Evolutionary conservation across 352 stramenopile species (phyloP), one percentile per base, ranked within the genome.

Genomic region (Phytophthora europaea): DNA sequence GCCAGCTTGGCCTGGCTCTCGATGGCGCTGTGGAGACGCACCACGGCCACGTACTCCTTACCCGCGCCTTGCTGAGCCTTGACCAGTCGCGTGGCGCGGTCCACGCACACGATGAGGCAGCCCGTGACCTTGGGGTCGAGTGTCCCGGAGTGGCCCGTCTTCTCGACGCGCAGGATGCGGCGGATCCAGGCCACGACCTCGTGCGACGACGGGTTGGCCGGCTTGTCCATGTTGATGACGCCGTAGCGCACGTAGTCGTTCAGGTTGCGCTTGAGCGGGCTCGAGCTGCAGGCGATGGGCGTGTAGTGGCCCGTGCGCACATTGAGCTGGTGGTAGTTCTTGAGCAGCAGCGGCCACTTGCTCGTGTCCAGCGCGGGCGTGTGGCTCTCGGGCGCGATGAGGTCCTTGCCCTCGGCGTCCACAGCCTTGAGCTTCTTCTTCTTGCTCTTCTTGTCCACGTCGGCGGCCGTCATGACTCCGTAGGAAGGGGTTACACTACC

Each of bases 161-260:
- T 99, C 58, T 99, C 98, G n/a, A 99, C 98, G 31, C 98, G 89
- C 22, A 99, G 77, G 61, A 99, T 99, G 66, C 98, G 96, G 75
- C 99, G 99, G 72, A 99, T 99, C 98, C 98, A 99, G 6, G 96
- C 97, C 36, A 99, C 98, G 3, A 99, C 98, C 83, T 99, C 98
- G 81, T 99, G 98, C 31, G 94, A 99, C 55, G 90, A 99, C 33
- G 98, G 98, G 87, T 99, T 99, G 34, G 98, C 97, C 16, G 98
- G 98, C 84, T 99, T 99, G 87, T 99, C 98, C 26, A 99, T 90
- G 85, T 99, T 99, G 76, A 99, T 99, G n/a, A 99, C 97, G 67
- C 98, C 98, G 72, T 99, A 99, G 34, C 92, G 95, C 28, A 99
- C 87, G 79, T 99, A 99, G 73, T 99, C 96, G 40, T 95, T 82